Percentiles rank a stretch among this genome's conserved stretches.
These are phyloP conservation scores for Candida succiphila DNA, from an alignment of 805 yeast species.

Conservation along the genomic window DNA sequence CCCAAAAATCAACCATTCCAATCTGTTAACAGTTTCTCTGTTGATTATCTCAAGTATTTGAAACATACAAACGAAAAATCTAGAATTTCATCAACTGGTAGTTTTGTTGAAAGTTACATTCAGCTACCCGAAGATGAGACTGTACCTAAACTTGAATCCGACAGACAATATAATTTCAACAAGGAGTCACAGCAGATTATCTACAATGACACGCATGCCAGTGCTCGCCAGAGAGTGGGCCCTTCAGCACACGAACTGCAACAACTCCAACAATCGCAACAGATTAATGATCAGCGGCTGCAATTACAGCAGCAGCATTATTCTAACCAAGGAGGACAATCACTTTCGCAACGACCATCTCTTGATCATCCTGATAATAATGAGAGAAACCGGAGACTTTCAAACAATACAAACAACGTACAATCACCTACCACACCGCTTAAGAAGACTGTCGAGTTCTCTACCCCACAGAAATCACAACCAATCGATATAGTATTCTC, in stretches of 20 bases:
- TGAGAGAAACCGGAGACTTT: no score
- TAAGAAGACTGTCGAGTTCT: background rate
- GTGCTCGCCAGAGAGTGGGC: conserved; percentile 9
- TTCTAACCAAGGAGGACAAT: background rate
- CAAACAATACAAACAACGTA: no score
- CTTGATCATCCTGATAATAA: no score
- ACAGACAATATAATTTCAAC: background rate
- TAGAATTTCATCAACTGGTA: background rate
- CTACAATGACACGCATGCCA: background rate
- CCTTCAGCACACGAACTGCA: no score
- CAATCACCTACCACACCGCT: background rate
- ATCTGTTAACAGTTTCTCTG: conserved; percentile 25
- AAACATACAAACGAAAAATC: conserved; percentile 4
- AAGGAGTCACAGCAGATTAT: background rate
- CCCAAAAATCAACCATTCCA: conserved; percentile 23
- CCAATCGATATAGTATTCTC: background rate
- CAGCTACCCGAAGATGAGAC: conserved; percentile 3
- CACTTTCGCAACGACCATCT: no score
- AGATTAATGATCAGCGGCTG: background rate
- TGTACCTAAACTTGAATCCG: background rate
- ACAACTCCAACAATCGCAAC: conserved; percentile 12
- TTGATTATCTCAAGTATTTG: conserved; percentile 28
- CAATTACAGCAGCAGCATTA: background rate
- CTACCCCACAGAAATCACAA: background rate
- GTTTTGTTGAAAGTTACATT: conserved; percentile 2